Evolutionary conservation across 2,329 filamentous ascomycete species (phyloP), one percentile per base, ranked within the genome.

Genomic region (Bipolaris sorokiniana): DNA sequence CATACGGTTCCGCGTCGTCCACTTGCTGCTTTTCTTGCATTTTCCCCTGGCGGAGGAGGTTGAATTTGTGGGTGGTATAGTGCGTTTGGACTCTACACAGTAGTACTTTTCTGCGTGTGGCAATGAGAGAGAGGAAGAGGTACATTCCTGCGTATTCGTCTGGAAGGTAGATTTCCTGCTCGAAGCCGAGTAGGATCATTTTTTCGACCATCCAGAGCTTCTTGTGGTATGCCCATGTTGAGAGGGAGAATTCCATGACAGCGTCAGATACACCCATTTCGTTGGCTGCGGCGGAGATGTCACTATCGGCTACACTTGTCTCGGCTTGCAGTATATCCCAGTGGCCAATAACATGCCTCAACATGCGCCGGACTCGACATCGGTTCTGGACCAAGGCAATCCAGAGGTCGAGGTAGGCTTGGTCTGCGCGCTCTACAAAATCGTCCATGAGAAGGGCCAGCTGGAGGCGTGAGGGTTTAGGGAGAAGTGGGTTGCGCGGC

Each of bases 101-200:
- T 1, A 71, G 52, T 22, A 62, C 61, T 31, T 59, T 63, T 0
- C 75, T 63, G 1, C 67, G 65, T 0, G 62, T 62, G 0, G 68
- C 58, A 22, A 77, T 68, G 38, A 63, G 56, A 1, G 58, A 63
- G 2, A 77, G 69, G 61, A 74, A 79, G 87, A 90, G 95, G 76
- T 98, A 98, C 90, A 97, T 96, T 22, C 87, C 88, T 0, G 88
- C 85, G 9, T 95, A 82, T 75, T 99, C 95, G 73, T 96, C 90
- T 0, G 87, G 83, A 51, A 94, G 88, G 76, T 98, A 98, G 9
- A 97, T 86, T 41, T 94, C 89, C 11, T 97, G 87, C 76, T 99
- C 95, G 74, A 99, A 98, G 11, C 96, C 95, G 31, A 97, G 86
- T 71, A 97, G 90, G 15, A 97, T 83, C 44, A 96, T 89, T 81